A percentile compares a stretch with the other conserved stretches of the same genome.
Conservation (phyloP, 768 basidiomycete genomes). For the Mycena leptocephala region DNA sequence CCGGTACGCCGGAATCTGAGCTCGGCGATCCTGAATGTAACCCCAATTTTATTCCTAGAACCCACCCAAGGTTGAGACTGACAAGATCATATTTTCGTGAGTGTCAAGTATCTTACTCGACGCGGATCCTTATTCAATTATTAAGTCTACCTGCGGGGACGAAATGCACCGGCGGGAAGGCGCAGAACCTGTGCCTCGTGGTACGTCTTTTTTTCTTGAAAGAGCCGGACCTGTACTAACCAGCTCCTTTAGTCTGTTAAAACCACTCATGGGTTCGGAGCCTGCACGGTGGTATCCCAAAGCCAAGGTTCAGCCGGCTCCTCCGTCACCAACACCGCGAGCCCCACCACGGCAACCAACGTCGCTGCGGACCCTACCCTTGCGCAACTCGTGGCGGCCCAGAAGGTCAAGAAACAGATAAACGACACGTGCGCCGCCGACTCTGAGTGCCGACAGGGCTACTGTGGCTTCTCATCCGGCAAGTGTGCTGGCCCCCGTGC, state of each 20-base stretch:
- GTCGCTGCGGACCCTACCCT: background rate
- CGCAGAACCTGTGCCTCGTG: constrained; percentile 64
- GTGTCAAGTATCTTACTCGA: background rate
- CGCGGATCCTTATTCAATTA: background rate
- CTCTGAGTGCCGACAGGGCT: background rate
- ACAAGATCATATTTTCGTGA: constrained; percentile 56
- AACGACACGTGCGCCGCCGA: background rate
- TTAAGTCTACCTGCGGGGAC: constrained; percentile 61
- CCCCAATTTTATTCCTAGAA: constrained; percentile 34
- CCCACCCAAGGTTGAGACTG: constrained; percentile 55
- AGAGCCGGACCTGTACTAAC: background rate
- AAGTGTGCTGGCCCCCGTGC: background rate
- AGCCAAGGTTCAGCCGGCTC: constrained; percentile 25
- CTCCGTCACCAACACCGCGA: constrained; percentile 8
- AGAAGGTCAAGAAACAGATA: background rate
- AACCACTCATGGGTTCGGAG: constrained; percentile 67
- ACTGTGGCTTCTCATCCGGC: background rate
- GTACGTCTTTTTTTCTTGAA: constrained; percentile 41
- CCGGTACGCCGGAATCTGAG: constrained; percentile 14
- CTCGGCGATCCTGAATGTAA: background rate
- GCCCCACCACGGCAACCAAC: constrained; percentile 30
- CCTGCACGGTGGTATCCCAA: constrained; percentile 65
- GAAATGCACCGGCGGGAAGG: constrained; percentile 64
- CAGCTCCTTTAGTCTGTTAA: constrained; percentile 56
- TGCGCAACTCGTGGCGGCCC: background rate